Base-by-base conservation (phyloP, 2,329 filamentous ascomycete genomes). In the Dothistroma pini region DNA sequence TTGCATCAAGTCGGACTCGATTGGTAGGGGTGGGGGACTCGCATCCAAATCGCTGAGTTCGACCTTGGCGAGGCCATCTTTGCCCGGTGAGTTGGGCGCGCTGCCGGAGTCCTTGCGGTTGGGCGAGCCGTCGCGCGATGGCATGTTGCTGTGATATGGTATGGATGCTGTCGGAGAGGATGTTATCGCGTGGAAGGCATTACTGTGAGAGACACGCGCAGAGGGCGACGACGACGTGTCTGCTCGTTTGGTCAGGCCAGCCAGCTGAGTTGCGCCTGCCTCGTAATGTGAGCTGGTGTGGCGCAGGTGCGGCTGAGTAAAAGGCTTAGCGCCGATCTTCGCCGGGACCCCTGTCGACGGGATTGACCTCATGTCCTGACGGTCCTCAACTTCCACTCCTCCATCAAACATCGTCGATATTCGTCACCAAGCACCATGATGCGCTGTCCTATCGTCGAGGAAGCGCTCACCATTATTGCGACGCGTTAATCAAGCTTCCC, bases 1-100 rank as follows among this genome's bases (percentile, higher is more conserved):
- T 79, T 97, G 93, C 93, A 99, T 97, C 68, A 99, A 88, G 78
- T 99, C 93, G 68, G 90, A 84, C 71, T 90, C 86, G 3, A 84
- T 71, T 9, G 82, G 80, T 29, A 83, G 71, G 41, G 69, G 75
- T 50, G 71, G 70, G 38, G 71, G 70, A 61, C 69, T 73, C 29
- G 71, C 61, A 51, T 74, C 72, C 58, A 74, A 56, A 55, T 74
- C 72, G 67, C 70, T 71, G 52, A 74, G 69, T 60, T 73, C 70
- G 56, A 75, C 71, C 57, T 71, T 71, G 57, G 72, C 72, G 54
- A 75, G 64, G 61, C 70, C 72, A 70, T 74, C 71, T 64, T 69
- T 70, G 41, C 61, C 59, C 25, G 65, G 65, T 55, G 66, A 66
- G 55, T 56, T 63, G 35, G 66, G 62, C 41, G 63, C 66, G 59